Percentiles rank a stretch among this genome's conserved stretches.
Evolutionary conservation across 2,329 filamentous ascomycete genomes (phyloP).

Genomic region (Penicillium sp.): DNA sequence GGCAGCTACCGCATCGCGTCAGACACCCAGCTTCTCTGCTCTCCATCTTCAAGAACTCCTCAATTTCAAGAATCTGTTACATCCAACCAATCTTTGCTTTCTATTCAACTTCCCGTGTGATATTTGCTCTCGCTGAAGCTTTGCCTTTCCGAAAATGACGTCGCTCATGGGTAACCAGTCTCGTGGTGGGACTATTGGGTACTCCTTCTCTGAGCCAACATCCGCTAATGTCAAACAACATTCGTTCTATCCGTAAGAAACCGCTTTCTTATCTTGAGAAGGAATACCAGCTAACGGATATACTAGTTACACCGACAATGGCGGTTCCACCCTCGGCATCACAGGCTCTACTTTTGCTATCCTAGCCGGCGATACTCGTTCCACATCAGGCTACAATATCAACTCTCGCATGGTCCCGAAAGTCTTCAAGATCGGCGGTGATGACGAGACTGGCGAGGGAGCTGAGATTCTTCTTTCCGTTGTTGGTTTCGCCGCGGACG

Average conservation of each 20-base stretch:
- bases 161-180: slow-evolving; percentile 52
- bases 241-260: slow-evolving; percentile 83
- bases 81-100: slow-evolving; percentile 3
- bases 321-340: slow-evolving; percentile 93
- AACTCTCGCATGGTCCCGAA: slow-evolving; percentile 95
- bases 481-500: slow-evolving; percentile 93
- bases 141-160: slow-evolving; percentile 47
- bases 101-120: neutral
- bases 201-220: slow-evolving; percentile 58
- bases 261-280: neutral
- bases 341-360: slow-evolving; percentile 92
- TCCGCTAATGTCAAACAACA: slow-evolving; percentile 59
- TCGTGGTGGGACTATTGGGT: slow-evolving; percentile 55
- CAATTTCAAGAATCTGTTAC: slow-evolving; percentile 6
- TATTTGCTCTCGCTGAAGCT: neutral
- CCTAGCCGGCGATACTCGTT: slow-evolving; percentile 94
- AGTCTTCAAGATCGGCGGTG: slow-evolving; percentile 94
- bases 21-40: slow-evolving; percentile 24
- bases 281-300: slow-evolving; percentile 13
- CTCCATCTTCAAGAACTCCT: slow-evolving; percentile 11
- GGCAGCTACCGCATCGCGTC: slow-evolving; percentile 42
- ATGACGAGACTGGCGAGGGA: slow-evolving; percentile 78
- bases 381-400: slow-evolving; percentile 96
- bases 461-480: slow-evolving; percentile 88
- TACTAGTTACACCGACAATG: slow-evolving; percentile 84